A percentile compares a stretch with the other conserved stretches of the same genome.
These are phyloP conservation scores for Exserohilum rostratum DNA, from an alignment of 2,329 filamentous ascomycete genomes.

Conservation along the genomic window DNA sequence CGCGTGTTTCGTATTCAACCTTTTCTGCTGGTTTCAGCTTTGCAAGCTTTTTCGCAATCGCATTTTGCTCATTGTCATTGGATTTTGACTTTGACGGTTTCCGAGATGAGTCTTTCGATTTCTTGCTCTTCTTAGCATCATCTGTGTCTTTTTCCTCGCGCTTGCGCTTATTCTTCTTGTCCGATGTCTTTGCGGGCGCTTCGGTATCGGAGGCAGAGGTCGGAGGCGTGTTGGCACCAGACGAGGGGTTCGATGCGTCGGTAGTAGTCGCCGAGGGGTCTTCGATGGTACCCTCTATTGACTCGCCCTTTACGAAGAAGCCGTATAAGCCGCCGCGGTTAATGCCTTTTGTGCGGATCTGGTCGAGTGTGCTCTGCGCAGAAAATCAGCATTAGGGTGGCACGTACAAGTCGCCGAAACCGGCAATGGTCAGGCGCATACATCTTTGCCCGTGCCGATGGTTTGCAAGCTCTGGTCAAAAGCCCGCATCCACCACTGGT, in stretches of 20 bases:
- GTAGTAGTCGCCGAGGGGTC: conserved; percentile 28
- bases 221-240: conserved; percentile 35
- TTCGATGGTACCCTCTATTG: conserved; percentile 72
- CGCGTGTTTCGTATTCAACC: conserved; percentile 41
- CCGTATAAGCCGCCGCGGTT: conserved; percentile 71
- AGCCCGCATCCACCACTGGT: conserved; percentile 97
- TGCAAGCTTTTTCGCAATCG: conserved; percentile 33
- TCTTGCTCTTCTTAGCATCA: conserved; percentile 25
- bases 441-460: conserved; percentile 45
- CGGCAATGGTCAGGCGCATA: conserved; percentile 6
- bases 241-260: conserved; percentile 23
- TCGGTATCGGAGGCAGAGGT: conserved; percentile 36
- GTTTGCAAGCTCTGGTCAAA: conserved; percentile 90
- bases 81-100: conserved; percentile 3
- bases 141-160: conserved; percentile 15
- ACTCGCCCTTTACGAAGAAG: conserved; percentile 82
- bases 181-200: conserved; percentile 11
- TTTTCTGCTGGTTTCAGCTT: conserved; percentile 38
- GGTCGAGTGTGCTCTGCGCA: conserved; percentile 61
- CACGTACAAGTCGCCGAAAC: not conserved
- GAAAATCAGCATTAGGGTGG: conserved; percentile 27
- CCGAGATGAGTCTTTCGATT: conserved; percentile 9
- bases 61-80: conserved; percentile 9
- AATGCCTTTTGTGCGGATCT: conserved; percentile 55
- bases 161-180: conserved; percentile 40